Evolutionary conservation across 345 rosid genomes (phyloP), one percentile per base, ranked within the genome.

Genomic region (Chamaenerion angustifolium): DNA sequence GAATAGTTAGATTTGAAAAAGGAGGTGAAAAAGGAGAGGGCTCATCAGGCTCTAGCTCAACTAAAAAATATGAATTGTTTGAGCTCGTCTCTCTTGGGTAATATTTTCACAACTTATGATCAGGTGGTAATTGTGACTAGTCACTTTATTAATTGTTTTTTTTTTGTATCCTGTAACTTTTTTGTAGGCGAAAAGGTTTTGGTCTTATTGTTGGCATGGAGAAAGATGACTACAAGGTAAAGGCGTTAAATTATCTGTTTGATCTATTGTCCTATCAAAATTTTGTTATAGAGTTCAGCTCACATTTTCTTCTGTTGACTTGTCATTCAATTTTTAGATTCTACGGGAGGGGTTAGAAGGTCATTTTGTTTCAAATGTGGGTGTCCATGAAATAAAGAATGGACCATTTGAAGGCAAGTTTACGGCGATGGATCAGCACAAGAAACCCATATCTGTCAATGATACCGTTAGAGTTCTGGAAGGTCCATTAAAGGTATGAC

Each of bases 151-250:
- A 14, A 55, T 19, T 17, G 16, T 12, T 44, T 42, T 31, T 44
- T 42, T 31, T 10, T 42, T 14, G 18, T 3, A 49, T 40, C 48
- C 18, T 45, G 4, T 3, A 10, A 44, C 56, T 41, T 19, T 55
- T 16, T 70, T 82, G 70, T 69, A 92, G 98, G 57, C 87, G 83
- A 47, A 92, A 82, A 68, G 93, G 80, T 40, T 92, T 83, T 54
- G 98, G 98, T 64, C 77, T 92, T 63, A 71, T 87, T 60, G 72
- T 92, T 23, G 85, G 78, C 43, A 74, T 78, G 73, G 98, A 84
- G 68, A 92, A 87, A 71, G 95, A 84, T 64, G 88, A 73, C 54
- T 87, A 75, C 75, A 84, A 82, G 89, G 98, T 92, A 73, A 46
- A 45, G 16, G 40, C 42, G 61, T 48, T 46, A 43, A 42, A 60